Evolutionary conservation across 345 rosid genomes (phyloP).

Genomic region (Moricandia moricandioides): DNA sequence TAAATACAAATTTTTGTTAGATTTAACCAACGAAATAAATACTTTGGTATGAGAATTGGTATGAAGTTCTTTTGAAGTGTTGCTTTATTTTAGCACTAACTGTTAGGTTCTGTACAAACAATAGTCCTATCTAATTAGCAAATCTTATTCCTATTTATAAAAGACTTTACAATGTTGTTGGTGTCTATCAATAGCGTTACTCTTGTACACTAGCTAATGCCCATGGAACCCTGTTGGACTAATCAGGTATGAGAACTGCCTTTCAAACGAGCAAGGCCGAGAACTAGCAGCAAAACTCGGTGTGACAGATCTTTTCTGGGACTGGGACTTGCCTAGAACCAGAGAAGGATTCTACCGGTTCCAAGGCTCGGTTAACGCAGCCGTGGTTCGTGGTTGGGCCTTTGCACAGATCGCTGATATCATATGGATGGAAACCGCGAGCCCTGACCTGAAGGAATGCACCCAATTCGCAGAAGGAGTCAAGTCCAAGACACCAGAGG

Average conservation of each 20-base stretch:
- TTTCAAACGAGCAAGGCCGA: slow-evolving; percentile 64
- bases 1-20: not conserved
- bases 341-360: slow-evolving; percentile 96
- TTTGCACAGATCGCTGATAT: slow-evolving; percentile 81
- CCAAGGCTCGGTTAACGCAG: slow-evolving; percentile 80
- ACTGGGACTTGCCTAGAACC: slow-evolving; percentile 94
- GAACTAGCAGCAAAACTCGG: slow-evolving; percentile 75
- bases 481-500: slow-evolving; percentile 61
- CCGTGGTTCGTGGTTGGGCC: slow-evolving; percentile 84
- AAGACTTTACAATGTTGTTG: not conserved
- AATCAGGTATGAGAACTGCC: slow-evolving; percentile 52
- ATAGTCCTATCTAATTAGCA: not conserved
- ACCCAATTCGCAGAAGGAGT: slow-evolving; percentile 73
- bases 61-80: not conserved
- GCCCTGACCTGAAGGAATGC: slow-evolving; percentile 80
- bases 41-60: not conserved
- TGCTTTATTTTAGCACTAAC: not conserved
- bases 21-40: not conserved
- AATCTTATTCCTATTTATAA: not conserved
- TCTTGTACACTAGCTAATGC: slow-evolving; percentile 3
- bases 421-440: slow-evolving; percentile 93
- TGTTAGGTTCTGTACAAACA: not conserved
- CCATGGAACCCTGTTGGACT: not conserved
- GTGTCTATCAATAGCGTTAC: not conserved
- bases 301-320: slow-evolving; percentile 82